Evolutionary conservation across 495 filamentous ascomycete species (phyloP).

Genomic region (Trichoderma asperelloides): DNA sequence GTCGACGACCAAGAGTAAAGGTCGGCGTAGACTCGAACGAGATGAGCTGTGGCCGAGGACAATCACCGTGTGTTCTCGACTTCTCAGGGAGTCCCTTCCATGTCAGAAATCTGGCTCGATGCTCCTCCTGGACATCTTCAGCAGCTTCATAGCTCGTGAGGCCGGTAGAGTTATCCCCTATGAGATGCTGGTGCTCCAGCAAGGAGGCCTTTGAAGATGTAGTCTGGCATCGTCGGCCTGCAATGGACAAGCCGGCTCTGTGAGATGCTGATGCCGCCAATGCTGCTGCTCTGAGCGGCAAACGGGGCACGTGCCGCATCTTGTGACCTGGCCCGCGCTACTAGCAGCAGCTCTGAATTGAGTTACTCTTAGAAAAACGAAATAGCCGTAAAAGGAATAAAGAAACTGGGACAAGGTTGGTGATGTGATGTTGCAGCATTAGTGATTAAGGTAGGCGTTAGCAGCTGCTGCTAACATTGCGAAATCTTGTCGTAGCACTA

Average conservation of each 20-base stretch:
- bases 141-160: constrained; percentile 15
- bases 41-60: constrained; percentile 55
- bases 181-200: constrained; percentile 2
- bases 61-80: constrained; percentile 7
- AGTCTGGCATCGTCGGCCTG: not conserved
- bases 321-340: not conserved
- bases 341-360: not conserved
- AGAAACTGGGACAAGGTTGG: not conserved
- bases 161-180: not conserved
- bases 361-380: not conserved
- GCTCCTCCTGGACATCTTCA: constrained; percentile 28
- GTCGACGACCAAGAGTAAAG: constrained; percentile 85
- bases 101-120: constrained; percentile 36
- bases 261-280: not conserved
- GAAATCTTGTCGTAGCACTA: not conserved
- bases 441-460: not conserved
- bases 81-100: constrained; percentile 29
- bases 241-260: not conserved
- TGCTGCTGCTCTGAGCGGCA: not conserved
- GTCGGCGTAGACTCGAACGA: constrained; percentile 78
- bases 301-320: not conserved
- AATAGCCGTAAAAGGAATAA: not conserved
- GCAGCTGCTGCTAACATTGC: not conserved
- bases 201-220: not conserved
- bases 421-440: not conserved